phyloP scores from a whole-genome alignment of 805 yeast species.

The Candida coquimbonensis region DNA sequence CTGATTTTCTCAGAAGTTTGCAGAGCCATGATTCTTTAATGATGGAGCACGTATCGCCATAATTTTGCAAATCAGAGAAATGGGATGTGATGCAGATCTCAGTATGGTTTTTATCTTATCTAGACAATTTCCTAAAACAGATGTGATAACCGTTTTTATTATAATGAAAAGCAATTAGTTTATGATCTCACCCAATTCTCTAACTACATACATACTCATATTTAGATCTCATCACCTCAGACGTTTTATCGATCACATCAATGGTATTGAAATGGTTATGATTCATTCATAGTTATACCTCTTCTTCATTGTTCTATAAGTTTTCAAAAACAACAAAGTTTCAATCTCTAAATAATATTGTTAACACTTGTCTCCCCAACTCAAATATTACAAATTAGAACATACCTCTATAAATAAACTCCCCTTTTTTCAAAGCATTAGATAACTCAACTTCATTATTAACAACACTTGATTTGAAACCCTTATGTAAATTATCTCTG shows the following conservation, averaged over 20 bases:
- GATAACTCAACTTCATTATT: slow-evolving; percentile 6
- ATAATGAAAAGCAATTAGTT: neutral
- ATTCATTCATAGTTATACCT: slow-evolving; percentile 7
- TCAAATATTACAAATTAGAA: neutral
- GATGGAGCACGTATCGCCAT: too few relatives aligned
- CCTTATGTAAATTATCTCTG: slow-evolving; percentile 11
- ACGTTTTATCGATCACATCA: too few relatives aligned
- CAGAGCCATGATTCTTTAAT: too few relatives aligned
- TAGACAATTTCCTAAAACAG: too few relatives aligned
- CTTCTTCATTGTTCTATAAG: slow-evolving; percentile 18
- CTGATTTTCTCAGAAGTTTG: too few relatives aligned
- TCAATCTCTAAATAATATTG: slow-evolving; percentile 10
- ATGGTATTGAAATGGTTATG: too few relatives aligned
- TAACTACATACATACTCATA: neutral
- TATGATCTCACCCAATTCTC: neutral
- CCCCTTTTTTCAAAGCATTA: slow-evolving; percentile 13
- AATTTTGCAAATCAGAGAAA: too few relatives aligned
- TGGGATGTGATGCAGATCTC: too few relatives aligned
- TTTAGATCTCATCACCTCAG: neutral
- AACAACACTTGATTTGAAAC: slow-evolving; percentile 6
- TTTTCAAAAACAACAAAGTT: slow-evolving; percentile 15
- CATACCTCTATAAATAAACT: slow-evolving; percentile 17
- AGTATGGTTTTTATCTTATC: too few relatives aligned
- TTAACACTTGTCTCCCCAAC: neutral
- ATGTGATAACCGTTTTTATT: neutral